Percentiles rank a stretch among this genome's conserved stretches.
phyloP scores from a whole-genome alignment of 163 green algal genomes.

The Chloromonas sp. region DNA sequence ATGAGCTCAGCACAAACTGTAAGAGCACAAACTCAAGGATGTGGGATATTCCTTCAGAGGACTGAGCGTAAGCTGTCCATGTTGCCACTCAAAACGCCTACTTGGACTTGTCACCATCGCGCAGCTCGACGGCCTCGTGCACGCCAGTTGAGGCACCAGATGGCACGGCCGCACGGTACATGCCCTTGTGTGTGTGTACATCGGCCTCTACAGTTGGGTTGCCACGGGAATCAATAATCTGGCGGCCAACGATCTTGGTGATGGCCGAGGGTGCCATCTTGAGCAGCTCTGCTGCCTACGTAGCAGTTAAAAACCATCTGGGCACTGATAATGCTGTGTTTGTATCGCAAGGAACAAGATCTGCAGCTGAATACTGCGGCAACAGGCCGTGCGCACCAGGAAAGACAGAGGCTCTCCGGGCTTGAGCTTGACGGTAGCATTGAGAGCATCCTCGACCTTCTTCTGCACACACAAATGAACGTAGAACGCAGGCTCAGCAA shows the following conservation, averaged over 20 bases:
- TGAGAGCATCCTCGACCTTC: slow-evolving; percentile 89
- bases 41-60: too few species aligned
- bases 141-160: slow-evolving; percentile 94
- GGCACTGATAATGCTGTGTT: neutral
- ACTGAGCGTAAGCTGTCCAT: too few species aligned
- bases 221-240: slow-evolving; percentile 96
- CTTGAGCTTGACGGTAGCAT: slow-evolving; percentile 84
- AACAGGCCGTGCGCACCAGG: slow-evolving; percentile 59
- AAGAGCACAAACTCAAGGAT: too few species aligned
- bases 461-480: slow-evolving; percentile 49
- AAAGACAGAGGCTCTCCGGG: slow-evolving; percentile 82
- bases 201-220: slow-evolving; percentile 97
- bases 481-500: neutral
- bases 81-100: neutral
- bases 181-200: slow-evolving; percentile 88
- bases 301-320: neutral
- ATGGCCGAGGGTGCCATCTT: slow-evolving; percentile 74
- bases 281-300: slow-evolving; percentile 72
- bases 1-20: too few species aligned
- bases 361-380: neutral
- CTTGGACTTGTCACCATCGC: slow-evolving; percentile 80
- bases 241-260: slow-evolving; percentile 78
- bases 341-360: neutral
- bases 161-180: slow-evolving; percentile 87
- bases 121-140: slow-evolving; percentile 97